Evolutionary conservation across 2,329 filamentous ascomycete species (phyloP), one percentile per base, ranked within the genome.

Genomic region (Hawksworthiomyces lignivorus): DNA sequence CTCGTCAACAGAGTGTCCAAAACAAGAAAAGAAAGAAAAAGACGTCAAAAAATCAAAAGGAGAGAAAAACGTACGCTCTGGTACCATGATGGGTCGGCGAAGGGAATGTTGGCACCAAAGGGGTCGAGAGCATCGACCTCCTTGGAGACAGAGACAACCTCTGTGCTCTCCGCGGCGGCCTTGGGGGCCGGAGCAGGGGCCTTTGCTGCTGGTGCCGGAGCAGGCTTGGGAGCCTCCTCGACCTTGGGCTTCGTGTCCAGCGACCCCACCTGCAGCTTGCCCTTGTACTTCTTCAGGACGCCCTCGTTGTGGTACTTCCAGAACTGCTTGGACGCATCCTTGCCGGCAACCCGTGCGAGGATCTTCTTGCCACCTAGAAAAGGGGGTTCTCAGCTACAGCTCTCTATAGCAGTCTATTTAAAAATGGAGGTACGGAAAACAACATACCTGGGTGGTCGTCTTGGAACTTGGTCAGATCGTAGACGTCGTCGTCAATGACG

Each of bases 21-120:
- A 18, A 14, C 17, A 32, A 35, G n/a, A 11, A 38, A 33, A 24
- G 18, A 24, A 8, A 11, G 21, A 15, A 19, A 7, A 27, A 31
- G 11, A 20, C 11, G 4, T 7, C 1, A 26, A 15, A 20, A 1
- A n/a, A 17, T 18, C 7, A 14, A 22, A 17, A 8, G 5, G n/a
- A 4, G 7, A 8, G 15, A 38, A 39, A 11, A 24, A 62, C 87
- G 63, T 72, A 94, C 87, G 52, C 82, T 82, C 63, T 95, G 89
- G 64, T 96, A 96, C 92, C 92, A 98, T 35, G 77, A 79, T 11
- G 92, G 92, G 56, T 98, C 92, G 21, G 80, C 84, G 59, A 94
- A 97, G 24, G 92, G 92, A 50, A 98, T 82, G 60, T 92, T 73
- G 52, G 84, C 79, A 46, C 92, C 92, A 59, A 79, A 97, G 0